Conservation (phyloP, 345 rosid species). For the Camelina sativa region DNA sequence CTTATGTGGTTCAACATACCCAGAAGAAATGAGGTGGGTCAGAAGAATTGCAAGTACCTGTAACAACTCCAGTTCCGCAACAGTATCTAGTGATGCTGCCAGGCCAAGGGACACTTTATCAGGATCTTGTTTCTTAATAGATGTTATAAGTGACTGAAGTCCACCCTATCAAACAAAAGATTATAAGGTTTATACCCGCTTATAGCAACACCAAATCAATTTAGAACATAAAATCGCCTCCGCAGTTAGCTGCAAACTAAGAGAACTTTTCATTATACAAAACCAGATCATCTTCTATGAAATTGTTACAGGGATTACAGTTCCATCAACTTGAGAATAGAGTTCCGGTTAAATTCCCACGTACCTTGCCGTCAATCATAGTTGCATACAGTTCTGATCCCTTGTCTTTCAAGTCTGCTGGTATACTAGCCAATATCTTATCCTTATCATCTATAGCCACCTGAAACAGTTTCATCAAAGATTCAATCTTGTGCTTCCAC, state of each 20-base stretch:
- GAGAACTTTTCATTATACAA: neutral
- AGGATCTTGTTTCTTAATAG: conserved; percentile 84
- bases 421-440: conserved; percentile 72
- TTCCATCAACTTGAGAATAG: conserved; percentile 10
- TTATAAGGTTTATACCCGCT: neutral
- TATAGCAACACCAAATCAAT: conserved; percentile 1
- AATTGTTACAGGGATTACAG: neutral
- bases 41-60: conserved; percentile 56
- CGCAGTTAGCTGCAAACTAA: conserved; percentile 3
- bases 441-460: conserved; percentile 78
- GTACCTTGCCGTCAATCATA: conserved; percentile 83
- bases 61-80: conserved; percentile 87
- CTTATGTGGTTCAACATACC: neutral
- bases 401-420: conserved; percentile 69
- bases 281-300: neutral
- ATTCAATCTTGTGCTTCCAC: neutral
- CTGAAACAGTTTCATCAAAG: conserved; percentile 47
- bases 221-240: neutral
- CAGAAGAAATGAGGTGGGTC: neutral
- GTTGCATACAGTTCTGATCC: conserved; percentile 69
- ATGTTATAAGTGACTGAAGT: conserved; percentile 69
- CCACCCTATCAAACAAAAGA: conserved; percentile 66
- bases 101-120: conserved; percentile 89
- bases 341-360: neutral
- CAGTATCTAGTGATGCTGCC: conserved; percentile 77